Base-by-base conservation (phyloP, 495 filamentous ascomycete species). In the Annulohypoxylon nitens region DNA sequence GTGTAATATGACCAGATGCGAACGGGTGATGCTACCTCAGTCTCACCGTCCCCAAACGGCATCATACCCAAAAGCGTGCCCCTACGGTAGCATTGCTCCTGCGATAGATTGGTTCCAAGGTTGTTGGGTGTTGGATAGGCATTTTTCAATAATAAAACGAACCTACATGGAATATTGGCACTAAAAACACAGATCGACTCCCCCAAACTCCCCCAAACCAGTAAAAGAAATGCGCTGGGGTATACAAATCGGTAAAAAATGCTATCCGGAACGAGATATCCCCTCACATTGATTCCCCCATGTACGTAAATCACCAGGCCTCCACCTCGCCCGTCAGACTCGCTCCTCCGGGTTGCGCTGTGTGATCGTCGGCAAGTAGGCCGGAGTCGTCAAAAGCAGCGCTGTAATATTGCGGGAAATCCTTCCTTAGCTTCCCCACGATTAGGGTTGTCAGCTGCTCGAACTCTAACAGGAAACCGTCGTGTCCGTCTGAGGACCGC, bases 391-490 rank as follows among this genome's bases (percentile, higher is more conserved):
- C 48, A 11, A 43, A 26, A 12, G 41, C 43, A n/a, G 71, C 61
- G 0, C 34, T 43, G 70, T 80, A 81, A 41, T 78, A 71, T 16
- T 72, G 75, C 0, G 77, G 76, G 48, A 76, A 78, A 14, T 69
- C 68, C 9, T 48, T 60, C 65, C 53, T 60, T 10, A 82, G 61
- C 54, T 82, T 78, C 6, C 43, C 64, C n/a, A 43, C 30, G 14
- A 82, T 75, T 9, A 79, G 53, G 5, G 55, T 41, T 12, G 74
- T 71, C 10, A 82, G 66, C 50, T 77, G 75, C 34, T 77, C 75
- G 37, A 81, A 78, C 58, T 82, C 80, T 2, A 82, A 67, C 23
- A 82, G 59, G 69, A 81, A 82, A 1, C 78, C 80, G 70, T 82
- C 80, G 51, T 82, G 80, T 1, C 80, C 80, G 37, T 82, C 78